A percentile compares a stretch with the other conserved stretches of the same genome.
Conservation (phyloP, 1,284 basidiomycete genomes). For the Gymnopus androsaceus region DNA sequence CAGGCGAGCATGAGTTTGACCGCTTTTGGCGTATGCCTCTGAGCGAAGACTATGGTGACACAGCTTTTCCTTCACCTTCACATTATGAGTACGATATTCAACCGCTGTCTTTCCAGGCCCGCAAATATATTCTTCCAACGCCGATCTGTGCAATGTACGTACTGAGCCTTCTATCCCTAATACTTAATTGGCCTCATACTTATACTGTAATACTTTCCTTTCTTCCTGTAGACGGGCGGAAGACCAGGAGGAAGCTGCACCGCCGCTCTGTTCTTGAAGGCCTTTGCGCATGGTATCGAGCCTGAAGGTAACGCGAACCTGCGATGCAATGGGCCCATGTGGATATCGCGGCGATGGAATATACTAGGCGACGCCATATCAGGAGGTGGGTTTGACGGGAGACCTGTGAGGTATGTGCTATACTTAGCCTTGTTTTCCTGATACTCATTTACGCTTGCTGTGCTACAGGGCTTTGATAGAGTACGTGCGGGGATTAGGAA, state of each 20-base stretch:
- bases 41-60: conserved; percentile 66
- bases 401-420: too few relatives aligned
- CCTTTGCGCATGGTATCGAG: conserved; percentile 77
- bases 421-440: too few relatives aligned
- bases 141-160: conserved; percentile 70
- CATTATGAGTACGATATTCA: too few relatives aligned
- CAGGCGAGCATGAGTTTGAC: conserved; percentile 77
- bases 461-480: too few relatives aligned
- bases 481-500: too few relatives aligned
- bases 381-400: too few relatives aligned
- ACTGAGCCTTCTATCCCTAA: neutral
- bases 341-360: conserved; percentile 85
- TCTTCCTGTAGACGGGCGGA: conserved; percentile 61
- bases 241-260: conserved; percentile 76
- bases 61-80: too few relatives aligned
- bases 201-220: conserved; percentile 2
- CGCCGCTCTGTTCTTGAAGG: conserved; percentile 86
- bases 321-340: conserved; percentile 68
- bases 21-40: conserved; percentile 87
- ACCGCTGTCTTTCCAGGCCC: neutral
- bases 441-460: too few relatives aligned
- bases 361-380: too few relatives aligned
- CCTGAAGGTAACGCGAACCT: conserved; percentile 49
- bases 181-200: too few relatives aligned
- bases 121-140: conserved; percentile 16